phyloP scores from a whole-genome alignment of 2,329 filamentous ascomycete species.

The Penicillium sp. region DNA sequence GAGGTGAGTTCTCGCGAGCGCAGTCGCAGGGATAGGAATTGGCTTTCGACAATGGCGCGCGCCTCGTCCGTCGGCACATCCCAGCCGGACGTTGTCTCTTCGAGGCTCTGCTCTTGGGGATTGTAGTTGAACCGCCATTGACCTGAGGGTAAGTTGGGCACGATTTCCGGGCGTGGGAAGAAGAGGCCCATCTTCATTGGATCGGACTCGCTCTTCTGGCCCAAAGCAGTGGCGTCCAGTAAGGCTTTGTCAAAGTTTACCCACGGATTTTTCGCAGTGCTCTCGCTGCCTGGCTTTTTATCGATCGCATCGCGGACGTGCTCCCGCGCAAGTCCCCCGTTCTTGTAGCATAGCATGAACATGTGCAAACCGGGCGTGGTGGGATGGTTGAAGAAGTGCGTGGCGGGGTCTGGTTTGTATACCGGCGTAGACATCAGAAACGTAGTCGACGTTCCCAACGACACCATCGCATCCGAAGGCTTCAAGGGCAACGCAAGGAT shows the following conservation, averaged over 20 bases:
- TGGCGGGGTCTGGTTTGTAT: constrained; percentile 83
- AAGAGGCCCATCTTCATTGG: constrained; percentile 86
- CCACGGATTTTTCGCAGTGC: constrained; percentile 60
- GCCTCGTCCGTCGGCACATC: constrained; percentile 67
- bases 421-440: constrained; percentile 95
- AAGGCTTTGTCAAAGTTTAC: constrained; percentile 73
- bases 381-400: constrained; percentile 98
- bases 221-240: constrained; percentile 65
- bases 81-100: constrained; percentile 52
- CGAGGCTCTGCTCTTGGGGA: constrained; percentile 45
- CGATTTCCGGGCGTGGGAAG: constrained; percentile 92
- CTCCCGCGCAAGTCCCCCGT: constrained; percentile 89
- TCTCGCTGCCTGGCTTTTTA: constrained; percentile 40
- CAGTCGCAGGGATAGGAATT: constrained; percentile 84
- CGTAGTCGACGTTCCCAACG: constrained; percentile 89
- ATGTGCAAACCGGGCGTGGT: constrained; percentile 89
- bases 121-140: constrained; percentile 76
- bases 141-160: constrained; percentile 81
- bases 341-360: constrained; percentile 99
- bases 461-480: constrained; percentile 88
- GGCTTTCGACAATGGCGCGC: constrained; percentile 86
- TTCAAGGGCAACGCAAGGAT: constrained; percentile 86
- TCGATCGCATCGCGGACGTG: constrained; percentile 80
- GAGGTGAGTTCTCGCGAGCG: constrained; percentile 74
- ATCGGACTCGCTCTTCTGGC: constrained; percentile 51